phyloP scores from a whole-genome alignment of 1,284 basidiomycete species.

The Moniliella sp. region DNA sequence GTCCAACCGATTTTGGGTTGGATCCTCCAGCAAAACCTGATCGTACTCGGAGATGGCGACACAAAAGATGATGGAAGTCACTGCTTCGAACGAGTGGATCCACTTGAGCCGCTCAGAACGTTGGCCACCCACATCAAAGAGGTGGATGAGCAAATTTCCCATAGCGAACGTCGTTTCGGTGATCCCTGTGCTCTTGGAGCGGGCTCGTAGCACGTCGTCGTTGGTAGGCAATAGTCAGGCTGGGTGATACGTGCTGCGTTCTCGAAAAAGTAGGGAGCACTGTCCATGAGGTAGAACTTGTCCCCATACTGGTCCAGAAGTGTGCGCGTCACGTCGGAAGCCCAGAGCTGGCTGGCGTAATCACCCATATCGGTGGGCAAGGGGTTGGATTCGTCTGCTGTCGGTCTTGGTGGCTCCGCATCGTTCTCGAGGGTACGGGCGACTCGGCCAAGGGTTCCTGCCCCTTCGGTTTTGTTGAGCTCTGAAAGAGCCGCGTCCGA shows the following conservation, averaged over 20 bases:
- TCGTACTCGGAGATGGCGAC: slow-evolving; percentile 16
- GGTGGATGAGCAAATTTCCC: slow-evolving; percentile 7
- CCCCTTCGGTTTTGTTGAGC: slow-evolving; percentile 54
- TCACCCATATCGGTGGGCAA: too few relatives aligned
- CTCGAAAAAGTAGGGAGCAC: slow-evolving; percentile 12
- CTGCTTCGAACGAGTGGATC: slow-evolving; percentile 11
- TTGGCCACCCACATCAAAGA: slow-evolving; percentile 15
- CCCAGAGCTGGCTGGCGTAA: too few relatives aligned
- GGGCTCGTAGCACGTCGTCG: slow-evolving; percentile 14
- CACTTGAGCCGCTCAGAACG: slow-evolving; percentile 9
- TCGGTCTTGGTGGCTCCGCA: slow-evolving; percentile 87
- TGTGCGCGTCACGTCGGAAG: too few relatives aligned
- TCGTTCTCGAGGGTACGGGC: slow-evolving; percentile 61
- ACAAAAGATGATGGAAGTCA: slow-evolving; percentile 11
- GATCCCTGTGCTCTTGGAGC: slow-evolving; percentile 13
- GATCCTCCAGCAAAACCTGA: slow-evolving; percentile 39
- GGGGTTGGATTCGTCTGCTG: too few relatives aligned
- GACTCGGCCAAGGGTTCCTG: slow-evolving; percentile 61
- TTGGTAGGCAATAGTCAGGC: slow-evolving; percentile 5
- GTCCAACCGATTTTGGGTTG: slow-evolving; percentile 59
- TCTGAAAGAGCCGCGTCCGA: slow-evolving; percentile 65
- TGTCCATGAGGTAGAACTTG: too few relatives aligned
- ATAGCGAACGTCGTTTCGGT: slow-evolving; percentile 10
- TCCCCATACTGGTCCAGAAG: too few relatives aligned
- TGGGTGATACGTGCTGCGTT: slow-evolving; percentile 5